Conservation (phyloP, 768 basidiomycete species). For the Psilocybe sp. region DNA sequence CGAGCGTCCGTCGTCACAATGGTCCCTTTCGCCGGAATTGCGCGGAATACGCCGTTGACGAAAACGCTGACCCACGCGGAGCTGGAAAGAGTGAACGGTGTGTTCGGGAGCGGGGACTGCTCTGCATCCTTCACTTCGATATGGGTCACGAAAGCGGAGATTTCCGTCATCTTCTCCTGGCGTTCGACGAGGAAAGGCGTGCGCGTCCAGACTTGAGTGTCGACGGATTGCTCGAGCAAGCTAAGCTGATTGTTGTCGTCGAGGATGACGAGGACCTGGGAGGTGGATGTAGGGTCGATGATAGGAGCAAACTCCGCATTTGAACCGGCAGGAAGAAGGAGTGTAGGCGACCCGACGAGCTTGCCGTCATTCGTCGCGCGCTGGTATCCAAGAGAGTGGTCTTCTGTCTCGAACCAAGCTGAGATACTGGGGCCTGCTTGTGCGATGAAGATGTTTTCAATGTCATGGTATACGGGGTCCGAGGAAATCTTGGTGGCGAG, state of each 20-base stretch:
- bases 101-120: background rate
- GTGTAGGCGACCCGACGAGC: background rate
- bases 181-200: background rate
- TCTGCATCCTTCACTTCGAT: constrained; percentile 2
- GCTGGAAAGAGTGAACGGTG: background rate
- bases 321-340: background rate
- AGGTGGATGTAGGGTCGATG: background rate
- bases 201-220: background rate
- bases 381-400: background rate
- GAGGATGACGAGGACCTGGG: background rate
- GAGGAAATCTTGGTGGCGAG: background rate
- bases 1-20: background rate
- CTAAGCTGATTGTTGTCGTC: background rate
- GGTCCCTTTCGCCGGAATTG: background rate
- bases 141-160: background rate
- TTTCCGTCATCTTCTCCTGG: background rate
- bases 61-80: background rate
- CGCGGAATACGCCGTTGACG: background rate
- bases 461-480: background rate
- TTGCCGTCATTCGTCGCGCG: background rate
- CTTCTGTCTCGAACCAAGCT: background rate
- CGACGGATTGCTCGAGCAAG: background rate
- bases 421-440: background rate
- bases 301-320: background rate
- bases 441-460: background rate